Evolutionary conservation across 2,329 filamentous ascomycete species (phyloP).

Genomic region (Fusarium illudens): DNA sequence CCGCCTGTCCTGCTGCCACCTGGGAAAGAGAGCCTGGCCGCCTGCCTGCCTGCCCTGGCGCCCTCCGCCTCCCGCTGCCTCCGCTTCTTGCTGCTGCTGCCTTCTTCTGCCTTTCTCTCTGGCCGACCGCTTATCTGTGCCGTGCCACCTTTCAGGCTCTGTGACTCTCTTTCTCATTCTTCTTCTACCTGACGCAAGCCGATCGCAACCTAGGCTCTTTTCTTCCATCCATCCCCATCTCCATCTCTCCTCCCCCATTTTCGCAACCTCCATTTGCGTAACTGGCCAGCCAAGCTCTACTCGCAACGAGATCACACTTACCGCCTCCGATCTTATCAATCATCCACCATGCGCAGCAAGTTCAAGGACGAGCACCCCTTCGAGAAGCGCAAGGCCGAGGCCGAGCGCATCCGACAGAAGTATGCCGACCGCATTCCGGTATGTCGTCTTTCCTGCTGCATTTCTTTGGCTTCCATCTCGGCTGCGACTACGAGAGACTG

Average conservation of each 20-base stretch:
- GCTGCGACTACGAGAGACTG: neutral
- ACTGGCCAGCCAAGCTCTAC: conserved; percentile 10
- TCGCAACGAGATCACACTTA: conserved; percentile 20
- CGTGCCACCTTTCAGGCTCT: conserved; percentile 32
- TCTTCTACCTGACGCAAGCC: conserved; percentile 43
- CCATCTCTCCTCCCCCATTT: neutral
- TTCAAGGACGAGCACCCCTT: conserved; percentile 99
- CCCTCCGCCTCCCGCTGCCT: conserved; percentile 34
- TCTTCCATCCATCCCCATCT: conserved; percentile 33
- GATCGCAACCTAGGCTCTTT: conserved; percentile 41
- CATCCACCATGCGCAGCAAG: conserved; percentile 88
- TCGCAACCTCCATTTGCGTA: conserved; percentile 8
- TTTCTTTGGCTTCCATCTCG: neutral
- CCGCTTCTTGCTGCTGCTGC: conserved; percentile 23
- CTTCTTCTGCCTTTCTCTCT: conserved; percentile 32
- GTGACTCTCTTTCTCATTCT: conserved; percentile 39
- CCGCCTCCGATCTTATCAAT: conserved; percentile 27
- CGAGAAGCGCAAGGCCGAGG: conserved; percentile 99
- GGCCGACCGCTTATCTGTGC: conserved; percentile 43
- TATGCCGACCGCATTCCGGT: conserved; percentile 98
- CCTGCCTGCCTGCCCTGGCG: conserved; percentile 25
- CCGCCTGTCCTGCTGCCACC: conserved; percentile 36
- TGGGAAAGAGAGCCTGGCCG: neutral
- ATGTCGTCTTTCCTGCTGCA: conserved; percentile 55
- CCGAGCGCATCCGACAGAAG: conserved; percentile 98